Evolutionary conservation across 129 eudicot species (phyloP), one percentile per base, ranked within the genome.

Genomic region (Gnaphalium uliginosum): DNA sequence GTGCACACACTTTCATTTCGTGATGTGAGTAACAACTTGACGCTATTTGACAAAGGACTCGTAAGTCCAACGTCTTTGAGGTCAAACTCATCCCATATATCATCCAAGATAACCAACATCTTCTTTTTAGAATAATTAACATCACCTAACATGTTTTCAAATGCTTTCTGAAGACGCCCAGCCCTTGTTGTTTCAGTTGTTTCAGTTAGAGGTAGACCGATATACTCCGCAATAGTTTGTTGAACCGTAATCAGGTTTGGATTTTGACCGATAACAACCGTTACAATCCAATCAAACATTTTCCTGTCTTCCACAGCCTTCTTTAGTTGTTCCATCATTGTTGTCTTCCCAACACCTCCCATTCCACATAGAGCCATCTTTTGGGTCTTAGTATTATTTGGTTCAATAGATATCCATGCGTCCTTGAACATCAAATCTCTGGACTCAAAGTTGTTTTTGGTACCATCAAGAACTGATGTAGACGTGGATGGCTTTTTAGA

Each of bases 281-380:
- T 9, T 6, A 73, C 24, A 24, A 73, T 17, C 26, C 29, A 24
- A 22, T 14, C 23, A 26, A 73, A 73, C 69, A 73, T 59, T 8
- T 39, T 73, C 22, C 17, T 37, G n/a, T 59, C 58, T 0, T 8
- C 3, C 2, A 13, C 69, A 15, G 2, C 57, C 4, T 25, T 37
- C 10, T 58, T 59, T 1, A 73, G 68, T n/a, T 35, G 15, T 58
- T 57, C 25, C 57, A 58, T 57, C 68, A 58, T 72, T 24, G 35
- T n/a, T 53, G 77, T 72, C 53, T 74, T 74, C 29, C 77, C 77
- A 6, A 73, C 77, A n/a, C 77, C 69, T 0, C 58, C 77, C 68
- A 59, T 73, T 3, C 77, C 78, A 9, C 70, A 62, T 18, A 74
- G 37, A 27, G 70, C 78, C 26, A 74, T 62, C 59, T 59, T 33